Evolutionary conservation across 257 asterid species (phyloP).

Genomic region (Gentiana macrophylla): DNA sequence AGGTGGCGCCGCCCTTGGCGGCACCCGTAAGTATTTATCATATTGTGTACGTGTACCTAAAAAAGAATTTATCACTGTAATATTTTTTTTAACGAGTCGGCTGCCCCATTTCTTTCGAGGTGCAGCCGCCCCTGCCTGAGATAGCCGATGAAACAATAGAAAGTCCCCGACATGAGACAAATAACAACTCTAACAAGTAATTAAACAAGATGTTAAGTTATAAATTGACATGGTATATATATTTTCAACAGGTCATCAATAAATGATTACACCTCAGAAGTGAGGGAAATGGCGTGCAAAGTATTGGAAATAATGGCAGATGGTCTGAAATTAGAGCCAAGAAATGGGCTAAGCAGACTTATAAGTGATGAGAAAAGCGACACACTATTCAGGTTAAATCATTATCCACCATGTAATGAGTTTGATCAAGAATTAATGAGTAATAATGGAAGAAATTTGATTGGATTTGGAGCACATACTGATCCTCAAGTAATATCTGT

Average conservation of each 20-base stretch:
- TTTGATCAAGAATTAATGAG: neutral
- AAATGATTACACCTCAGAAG: constrained; percentile 12
- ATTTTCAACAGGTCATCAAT: constrained; percentile 3
- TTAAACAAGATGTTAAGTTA: too few relatives aligned
- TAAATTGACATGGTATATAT: too few relatives aligned
- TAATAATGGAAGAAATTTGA: constrained; percentile 4
- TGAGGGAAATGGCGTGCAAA: constrained; percentile 18
- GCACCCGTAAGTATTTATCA: too few relatives aligned
- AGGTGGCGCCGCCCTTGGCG: too few relatives aligned
- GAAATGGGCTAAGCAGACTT: constrained; percentile 18
- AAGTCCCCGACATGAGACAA: too few relatives aligned
- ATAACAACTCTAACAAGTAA: too few relatives aligned
- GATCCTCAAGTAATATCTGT: constrained; percentile 26
- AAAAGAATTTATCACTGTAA: too few relatives aligned
- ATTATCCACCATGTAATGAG: constrained; percentile 23
- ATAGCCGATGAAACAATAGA: too few relatives aligned
- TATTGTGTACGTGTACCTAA: too few relatives aligned
- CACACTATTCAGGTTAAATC: constrained; percentile 20
- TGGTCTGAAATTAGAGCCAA: constrained; percentile 17
- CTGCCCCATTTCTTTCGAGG: too few relatives aligned
- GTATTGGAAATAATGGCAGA: constrained; percentile 19
- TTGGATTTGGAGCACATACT: constrained; percentile 29
- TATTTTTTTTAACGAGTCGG: too few relatives aligned
- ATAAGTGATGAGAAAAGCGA: constrained; percentile 20
- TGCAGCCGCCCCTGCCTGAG: too few relatives aligned